Evolutionary conservation across 2,329 filamentous ascomycete genomes (phyloP), one percentile per base, ranked within the genome.

Genomic region (Akanthomyces muscarius): DNA sequence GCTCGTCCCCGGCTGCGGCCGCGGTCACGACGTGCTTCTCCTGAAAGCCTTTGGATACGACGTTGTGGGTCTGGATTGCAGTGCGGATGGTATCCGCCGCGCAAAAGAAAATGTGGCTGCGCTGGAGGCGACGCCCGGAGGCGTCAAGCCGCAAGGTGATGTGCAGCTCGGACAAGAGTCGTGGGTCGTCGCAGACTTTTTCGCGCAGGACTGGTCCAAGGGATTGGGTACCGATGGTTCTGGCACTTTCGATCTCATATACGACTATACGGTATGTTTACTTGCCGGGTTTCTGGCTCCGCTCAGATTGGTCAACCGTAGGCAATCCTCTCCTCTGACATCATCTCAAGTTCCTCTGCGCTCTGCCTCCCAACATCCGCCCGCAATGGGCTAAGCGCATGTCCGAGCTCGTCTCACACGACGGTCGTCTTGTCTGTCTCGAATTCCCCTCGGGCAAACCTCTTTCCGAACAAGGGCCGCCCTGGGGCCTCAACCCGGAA

Each of bases 1-100:
- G 1, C 78, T 96, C 10, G 89, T 96, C 0, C 90, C 92, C 0
- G 92, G 91, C 5, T 96, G 92, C 74, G 92, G 92, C 0, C 83
- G 85, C 53, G 92, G 92, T 5, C 89, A 95, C 71, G 92, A 96
- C 76, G 89, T 92, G 1, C 80, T 91, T 11, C 79, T 96, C 44
- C 81, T 96, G 51, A 84, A 87, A 56, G 85, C 85, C 11, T 85
- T 88, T 70, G 92, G 92, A 1, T 95, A 90, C 72, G 89, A 96
- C 74, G 86, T 87, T 1, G 87, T 85, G 69, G 92, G 91, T 0
- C 76, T 96, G 1, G 92, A 96, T 71, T 82, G 84, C 62, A 87
- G 86, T 51, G 70, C 78, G 10, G 70, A 69, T 16, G 81, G 80
- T 3, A 67, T 80, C 10, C 73, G 79, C 13, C 76, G 77, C 41